These are phyloP conservation scores for Aspergillus chevalieri DNA, from an alignment of 2,329 filamentous ascomycete species.

Conservation along the genomic window DNA sequence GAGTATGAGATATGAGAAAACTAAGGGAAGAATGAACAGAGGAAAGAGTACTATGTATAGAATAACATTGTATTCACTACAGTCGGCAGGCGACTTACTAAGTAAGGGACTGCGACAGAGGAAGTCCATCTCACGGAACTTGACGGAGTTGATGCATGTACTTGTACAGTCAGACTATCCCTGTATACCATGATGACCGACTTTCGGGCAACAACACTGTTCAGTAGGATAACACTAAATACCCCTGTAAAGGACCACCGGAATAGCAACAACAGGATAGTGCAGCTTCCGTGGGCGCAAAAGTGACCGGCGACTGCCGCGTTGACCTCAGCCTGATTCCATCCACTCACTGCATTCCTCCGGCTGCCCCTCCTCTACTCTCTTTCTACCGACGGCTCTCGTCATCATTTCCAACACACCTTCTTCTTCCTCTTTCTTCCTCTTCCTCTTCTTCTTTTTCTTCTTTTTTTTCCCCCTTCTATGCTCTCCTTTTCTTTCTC, in stretches of 20 bases:
- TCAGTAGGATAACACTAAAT: no score
- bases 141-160: no score
- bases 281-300: constrained; percentile 1
- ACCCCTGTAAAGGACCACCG: not conserved
- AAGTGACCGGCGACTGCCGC: constrained; percentile 10
- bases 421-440: not conserved
- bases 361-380: constrained; percentile 10
- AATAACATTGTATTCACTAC: no score
- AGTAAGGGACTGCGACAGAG: no score
- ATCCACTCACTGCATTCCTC: constrained; percentile 9
- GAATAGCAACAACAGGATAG: not conserved
- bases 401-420: constrained; percentile 4
- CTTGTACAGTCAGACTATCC: no score
- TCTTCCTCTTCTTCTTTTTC: not conserved
- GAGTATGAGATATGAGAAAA: no score
- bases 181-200: no score
- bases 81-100: no score
- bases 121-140: no score
- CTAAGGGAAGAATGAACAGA: no score
- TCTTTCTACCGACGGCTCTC: constrained; percentile 2
- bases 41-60: no score
- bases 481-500: constrained; percentile 1
- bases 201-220: no score
- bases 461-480: not conserved
- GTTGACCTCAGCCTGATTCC: constrained; percentile 16